phyloP scores from a whole-genome alignment of 2,329 filamentous ascomycete species.

The Nemania sp. region DNA sequence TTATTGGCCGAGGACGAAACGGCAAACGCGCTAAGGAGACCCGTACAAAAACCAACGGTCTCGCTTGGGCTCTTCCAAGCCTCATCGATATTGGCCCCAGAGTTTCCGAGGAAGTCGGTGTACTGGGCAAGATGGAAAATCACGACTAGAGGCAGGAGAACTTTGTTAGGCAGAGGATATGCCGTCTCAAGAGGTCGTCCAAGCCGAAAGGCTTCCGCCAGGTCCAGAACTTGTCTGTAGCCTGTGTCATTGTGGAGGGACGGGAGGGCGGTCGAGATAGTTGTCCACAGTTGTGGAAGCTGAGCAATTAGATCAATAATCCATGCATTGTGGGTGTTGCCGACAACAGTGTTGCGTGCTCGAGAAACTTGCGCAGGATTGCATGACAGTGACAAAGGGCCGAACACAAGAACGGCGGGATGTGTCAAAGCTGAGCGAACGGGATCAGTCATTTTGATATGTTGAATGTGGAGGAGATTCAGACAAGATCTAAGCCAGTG shows the following conservation, averaged over 20 bases:
- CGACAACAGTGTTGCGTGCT: not conserved
- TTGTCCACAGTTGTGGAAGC: constrained; percentile 8
- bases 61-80: constrained; percentile 14
- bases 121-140: constrained; percentile 37
- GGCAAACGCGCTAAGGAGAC: constrained; percentile 44
- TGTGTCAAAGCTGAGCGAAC: not conserved
- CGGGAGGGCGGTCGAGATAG: constrained; percentile 4
- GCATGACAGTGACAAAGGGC: constrained; percentile 5
- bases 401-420: constrained; percentile 1
- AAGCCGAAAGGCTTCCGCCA: constrained; percentile 11
- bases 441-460: constrained; percentile 3
- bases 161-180: constrained; percentile 12
- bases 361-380: constrained; percentile 3
- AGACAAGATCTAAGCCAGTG: not conserved
- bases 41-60: constrained; percentile 46
- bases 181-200: constrained; percentile 5
- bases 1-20: constrained; percentile 38
- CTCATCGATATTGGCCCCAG: not conserved
- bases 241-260: constrained; percentile 1
- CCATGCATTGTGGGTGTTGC: constrained; percentile 1
- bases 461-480: not conserved
- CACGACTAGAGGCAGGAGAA: constrained; percentile 44
- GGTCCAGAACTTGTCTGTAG: constrained; percentile 8
- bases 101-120: not conserved
- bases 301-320: constrained; percentile 2